Conservation (phyloP, 305 asterid genomes). For the Coffea humblotiana region DNA sequence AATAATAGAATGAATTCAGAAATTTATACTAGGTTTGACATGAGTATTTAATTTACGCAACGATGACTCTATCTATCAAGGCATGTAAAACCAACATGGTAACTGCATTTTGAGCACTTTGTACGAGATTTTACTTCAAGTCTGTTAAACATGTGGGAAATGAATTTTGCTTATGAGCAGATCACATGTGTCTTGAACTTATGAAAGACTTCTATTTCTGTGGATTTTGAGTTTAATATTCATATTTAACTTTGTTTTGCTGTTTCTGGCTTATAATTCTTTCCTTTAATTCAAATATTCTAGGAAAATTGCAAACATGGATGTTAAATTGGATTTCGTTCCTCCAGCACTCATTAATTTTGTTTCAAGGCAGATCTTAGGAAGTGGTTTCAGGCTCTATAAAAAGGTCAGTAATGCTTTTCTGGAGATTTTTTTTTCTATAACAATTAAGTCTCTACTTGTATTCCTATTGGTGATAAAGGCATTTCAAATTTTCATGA, state of each 20-base stretch:
- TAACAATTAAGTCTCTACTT: background rate
- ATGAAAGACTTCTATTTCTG: no score
- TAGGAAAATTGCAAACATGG: slow-evolving; percentile 87
- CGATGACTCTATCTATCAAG: background rate
- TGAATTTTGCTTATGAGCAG: background rate
- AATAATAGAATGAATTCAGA: background rate
- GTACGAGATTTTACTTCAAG: background rate
- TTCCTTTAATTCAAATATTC: slow-evolving; percentile 16
- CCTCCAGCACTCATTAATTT: slow-evolving; percentile 86
- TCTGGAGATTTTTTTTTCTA: background rate
- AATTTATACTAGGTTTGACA: background rate
- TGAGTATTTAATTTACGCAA: background rate
- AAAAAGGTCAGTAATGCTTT: slow-evolving; percentile 56
- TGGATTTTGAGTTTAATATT: no score
- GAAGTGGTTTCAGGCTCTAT: slow-evolving; percentile 91
- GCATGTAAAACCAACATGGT: background rate
- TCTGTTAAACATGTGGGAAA: background rate
- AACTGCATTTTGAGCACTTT: background rate
- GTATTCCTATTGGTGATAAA: background rate
- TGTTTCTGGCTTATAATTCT: slow-evolving; percentile 5
- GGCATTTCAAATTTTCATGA: background rate
- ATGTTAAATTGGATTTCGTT: slow-evolving; percentile 67
- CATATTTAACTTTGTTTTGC: background rate
- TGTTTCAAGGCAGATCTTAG: slow-evolving; percentile 79
- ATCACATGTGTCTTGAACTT: background rate